Evolutionary conservation across 2,329 filamentous ascomycete species (phyloP).

Genomic region (Aspergillus sp.): DNA sequence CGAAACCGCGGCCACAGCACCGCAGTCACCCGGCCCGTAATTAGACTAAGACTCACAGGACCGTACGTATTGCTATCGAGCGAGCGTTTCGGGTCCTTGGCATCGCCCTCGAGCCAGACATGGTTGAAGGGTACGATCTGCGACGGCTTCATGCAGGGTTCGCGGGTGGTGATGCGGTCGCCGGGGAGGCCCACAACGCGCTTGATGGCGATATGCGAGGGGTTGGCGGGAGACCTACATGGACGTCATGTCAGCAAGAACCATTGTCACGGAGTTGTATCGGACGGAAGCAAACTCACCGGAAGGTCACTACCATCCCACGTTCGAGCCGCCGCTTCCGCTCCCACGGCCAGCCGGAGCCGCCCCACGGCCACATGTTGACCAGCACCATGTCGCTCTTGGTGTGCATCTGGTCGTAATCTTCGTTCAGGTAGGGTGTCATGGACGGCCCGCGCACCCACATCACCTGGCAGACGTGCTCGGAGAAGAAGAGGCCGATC

Average conservation of each 20-base stretch:
- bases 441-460: slow-evolving; percentile 60
- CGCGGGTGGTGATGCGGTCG: slow-evolving; percentile 68
- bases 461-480: slow-evolving; percentile 42
- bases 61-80: slow-evolving; percentile 90
- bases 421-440: slow-evolving; percentile 73
- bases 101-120: slow-evolving; percentile 95
- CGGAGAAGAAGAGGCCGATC: slow-evolving; percentile 39
- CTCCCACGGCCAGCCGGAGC: slow-evolving; percentile 52
- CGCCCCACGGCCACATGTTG: slow-evolving; percentile 36
- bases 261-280: too few species aligned
- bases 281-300: slow-evolving; percentile 20
- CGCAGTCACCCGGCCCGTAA: slow-evolving; percentile 72
- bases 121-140: slow-evolving; percentile 74
- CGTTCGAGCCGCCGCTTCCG: slow-evolving; percentile 58
- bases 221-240: slow-evolving; percentile 66
- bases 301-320: slow-evolving; percentile 73
- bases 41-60: slow-evolving; percentile 71
- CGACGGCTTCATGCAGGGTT: slow-evolving; percentile 55
- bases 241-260: not conserved
- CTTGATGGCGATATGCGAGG: slow-evolving; percentile 73
- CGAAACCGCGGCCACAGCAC: slow-evolving; percentile 63
- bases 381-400: slow-evolving; percentile 44
- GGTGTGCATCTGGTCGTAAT: slow-evolving; percentile 50
- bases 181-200: slow-evolving; percentile 78
- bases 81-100: slow-evolving; percentile 61